Percentiles rank a stretch among this genome's conserved stretches.
Conservation (phyloP, 148 eudicot species). For the Amaranthus hypochondriacus region DNA sequence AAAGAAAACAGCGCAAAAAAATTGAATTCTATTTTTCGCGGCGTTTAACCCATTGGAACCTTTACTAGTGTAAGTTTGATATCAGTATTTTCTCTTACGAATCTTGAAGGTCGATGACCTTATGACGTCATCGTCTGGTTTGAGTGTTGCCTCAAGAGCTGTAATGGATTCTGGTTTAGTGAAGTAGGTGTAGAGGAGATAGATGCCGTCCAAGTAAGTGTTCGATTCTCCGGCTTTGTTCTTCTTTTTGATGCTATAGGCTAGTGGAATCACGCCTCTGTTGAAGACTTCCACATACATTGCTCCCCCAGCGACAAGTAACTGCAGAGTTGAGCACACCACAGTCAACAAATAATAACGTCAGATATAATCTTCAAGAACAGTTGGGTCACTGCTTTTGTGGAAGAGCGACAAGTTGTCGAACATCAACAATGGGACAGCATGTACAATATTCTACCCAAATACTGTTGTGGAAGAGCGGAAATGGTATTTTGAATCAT, state of each 20-base stretch:
- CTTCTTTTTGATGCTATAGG: constrained; percentile 77
- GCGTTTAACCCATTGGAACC: not conserved
- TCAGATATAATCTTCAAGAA: too few species aligned
- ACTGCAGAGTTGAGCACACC: constrained; percentile 33
- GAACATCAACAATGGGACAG: too few species aligned
- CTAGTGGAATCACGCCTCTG: constrained; percentile 85
- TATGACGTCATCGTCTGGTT: constrained; percentile 64
- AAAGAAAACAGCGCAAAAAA: not conserved
- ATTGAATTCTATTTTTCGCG: not conserved
- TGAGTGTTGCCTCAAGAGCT: constrained; percentile 43
- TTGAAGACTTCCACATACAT: constrained; percentile 83
- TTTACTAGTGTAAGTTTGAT: not conserved
- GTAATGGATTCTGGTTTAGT: constrained; percentile 82
- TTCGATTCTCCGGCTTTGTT: constrained; percentile 88
- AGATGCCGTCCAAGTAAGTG: constrained; percentile 87
- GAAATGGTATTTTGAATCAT: too few species aligned
- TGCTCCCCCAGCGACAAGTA: constrained; percentile 80
- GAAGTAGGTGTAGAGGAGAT: constrained; percentile 84
- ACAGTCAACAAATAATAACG: too few species aligned
- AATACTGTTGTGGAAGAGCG: too few species aligned
- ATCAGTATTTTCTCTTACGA: constrained; percentile 64
- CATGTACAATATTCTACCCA: too few species aligned
- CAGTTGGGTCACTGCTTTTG: too few species aligned
- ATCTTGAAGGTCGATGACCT: constrained; percentile 70
- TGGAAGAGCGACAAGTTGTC: too few species aligned